Evolutionary conservation across 2,329 filamentous ascomycete genomes (phyloP).

Genomic region (Sordariomycetes sp.): DNA sequence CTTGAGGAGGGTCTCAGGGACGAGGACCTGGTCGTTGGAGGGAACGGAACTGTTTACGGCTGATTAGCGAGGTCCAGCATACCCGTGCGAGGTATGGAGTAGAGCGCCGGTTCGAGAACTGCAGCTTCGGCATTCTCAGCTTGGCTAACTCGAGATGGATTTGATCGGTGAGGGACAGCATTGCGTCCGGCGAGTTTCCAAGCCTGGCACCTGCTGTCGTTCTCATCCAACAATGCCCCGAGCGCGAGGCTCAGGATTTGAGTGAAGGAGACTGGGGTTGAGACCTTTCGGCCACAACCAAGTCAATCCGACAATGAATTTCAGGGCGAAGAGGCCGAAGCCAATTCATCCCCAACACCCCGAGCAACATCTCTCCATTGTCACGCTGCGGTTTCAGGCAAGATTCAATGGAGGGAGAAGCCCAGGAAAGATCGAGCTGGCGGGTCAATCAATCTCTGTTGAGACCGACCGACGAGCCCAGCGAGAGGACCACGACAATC

Average conservation of each 20-base stretch:
- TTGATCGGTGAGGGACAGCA: conserved; percentile 63
- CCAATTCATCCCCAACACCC: conserved; percentile 74
- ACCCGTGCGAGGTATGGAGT: conserved; percentile 46
- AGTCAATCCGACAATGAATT: conserved; percentile 51
- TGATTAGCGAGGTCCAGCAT: conserved; percentile 74
- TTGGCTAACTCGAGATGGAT: conserved; percentile 77
- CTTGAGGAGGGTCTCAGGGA: conserved; percentile 99
- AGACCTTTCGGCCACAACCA: conserved; percentile 16
- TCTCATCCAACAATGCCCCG: conserved; percentile 74
- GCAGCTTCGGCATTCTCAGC: conserved; percentile 86
- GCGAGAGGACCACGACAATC: conserved; percentile 79
- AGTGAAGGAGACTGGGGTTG: conserved; percentile 16
- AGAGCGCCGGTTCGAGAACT: conserved; percentile 84
- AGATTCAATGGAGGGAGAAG: conserved; percentile 46
- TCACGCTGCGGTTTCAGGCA: conserved; percentile 36
- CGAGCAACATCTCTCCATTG: conserved; percentile 49
- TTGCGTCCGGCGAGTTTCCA: conserved; percentile 1
- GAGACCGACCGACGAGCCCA: conserved; percentile 40
- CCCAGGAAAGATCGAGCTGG: conserved; percentile 73
- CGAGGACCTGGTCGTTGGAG: conserved; percentile 89
- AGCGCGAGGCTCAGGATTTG: conserved; percentile 27
- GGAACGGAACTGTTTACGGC: conserved; percentile 68
- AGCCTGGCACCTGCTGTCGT: neutral
- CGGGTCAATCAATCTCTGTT: conserved; percentile 21
- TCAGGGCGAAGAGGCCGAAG: conserved; percentile 55